Percentiles rank a stretch among this genome's conserved stretches.
Evolutionary conservation across 768 basidiomycete genomes (phyloP).

Genomic region (Phylloporus rhodoxanthus): DNA sequence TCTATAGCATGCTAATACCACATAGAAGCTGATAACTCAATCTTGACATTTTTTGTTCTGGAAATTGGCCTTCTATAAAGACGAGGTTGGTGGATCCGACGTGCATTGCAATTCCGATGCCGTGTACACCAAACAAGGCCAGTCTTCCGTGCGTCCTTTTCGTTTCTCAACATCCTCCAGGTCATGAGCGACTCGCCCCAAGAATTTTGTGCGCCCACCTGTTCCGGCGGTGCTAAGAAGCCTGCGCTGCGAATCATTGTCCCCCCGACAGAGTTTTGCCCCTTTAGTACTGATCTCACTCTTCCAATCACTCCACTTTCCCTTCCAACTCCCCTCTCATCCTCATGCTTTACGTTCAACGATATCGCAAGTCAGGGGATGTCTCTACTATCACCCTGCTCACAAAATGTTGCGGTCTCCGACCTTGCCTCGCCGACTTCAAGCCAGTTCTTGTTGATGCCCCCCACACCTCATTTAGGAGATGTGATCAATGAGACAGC

Average conservation of each 20-base stretch:
- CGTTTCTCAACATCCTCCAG: not conserved
- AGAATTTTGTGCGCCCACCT: conserved; percentile 2
- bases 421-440: conserved; percentile 24
- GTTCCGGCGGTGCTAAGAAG: conserved; percentile 12
- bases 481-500: conserved; percentile 7
- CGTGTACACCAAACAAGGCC: not conserved
- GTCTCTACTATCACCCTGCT: conserved; percentile 5
- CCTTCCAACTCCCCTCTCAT: conserved; percentile 23
- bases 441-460: conserved; percentile 26
- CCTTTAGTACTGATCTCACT: conserved; percentile 29
- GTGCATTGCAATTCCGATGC: conserved; percentile 13
- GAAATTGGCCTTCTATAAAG: conserved; percentile 14
- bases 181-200: conserved; percentile 18
- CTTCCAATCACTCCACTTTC: conserved; percentile 25
- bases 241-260: conserved; percentile 26
- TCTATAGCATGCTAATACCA: conserved; percentile 42
- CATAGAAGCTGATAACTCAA: conserved; percentile 22
- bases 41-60: conserved; percentile 14
- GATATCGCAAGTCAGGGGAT: conserved; percentile 5
- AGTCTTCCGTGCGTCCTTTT: conserved; percentile 14
- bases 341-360: conserved; percentile 24
- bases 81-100: conserved; percentile 13
- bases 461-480: conserved; percentile 17
- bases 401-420: conserved; percentile 5
- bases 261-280: conserved; percentile 31